Evolutionary conservation across 2,329 filamentous ascomycete species (phyloP), one percentile per base, ranked within the genome.

Genomic region (Trichoderma atroviride): DNA sequence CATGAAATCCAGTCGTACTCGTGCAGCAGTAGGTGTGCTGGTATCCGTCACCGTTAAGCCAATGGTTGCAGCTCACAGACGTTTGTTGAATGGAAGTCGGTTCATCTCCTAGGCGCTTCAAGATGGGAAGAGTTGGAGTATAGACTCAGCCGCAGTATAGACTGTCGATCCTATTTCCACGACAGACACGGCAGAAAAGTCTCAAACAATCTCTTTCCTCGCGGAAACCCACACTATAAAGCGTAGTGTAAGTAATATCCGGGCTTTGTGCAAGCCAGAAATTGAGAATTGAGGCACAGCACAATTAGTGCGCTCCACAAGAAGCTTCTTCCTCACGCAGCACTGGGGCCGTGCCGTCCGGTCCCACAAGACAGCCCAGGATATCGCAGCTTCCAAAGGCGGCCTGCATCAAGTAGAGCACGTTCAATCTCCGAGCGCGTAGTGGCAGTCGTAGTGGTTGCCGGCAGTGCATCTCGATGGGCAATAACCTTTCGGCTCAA

Each of bases 321-420:
- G n/a, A 66, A 27, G 47, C 31, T n/a, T 58, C 63, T 57, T 59
- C 63, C 55, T 37, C 63, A 52, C 52, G 63, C 19, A 59, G 63
- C 24, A 33, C n/a, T 58, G 63, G 63, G 63, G 63, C 63, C 63
- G 63, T 67, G 22, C 40, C 63, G 16, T 58, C 43, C 60, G n/a
- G 47, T 10, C 33, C 63, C 63, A 59, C 63, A 33, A 16, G 53
- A 24, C 63, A 35, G 14, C 29, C 63, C 58, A 58, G 63, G 63
- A 67, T 67, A 59, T 59, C 13, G 37, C 22, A 50, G 50, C 53
- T 55, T 29, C 56, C 33, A 50, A 29, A 58, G n/a, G 53, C 53
- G 52, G 62, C 24, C 55, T 67, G 63, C 63, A 67, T 59, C 63
- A 67, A 37, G 55, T 59, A 67, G 24, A 67, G 55, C 63, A 67